phyloP scores from a whole-genome alignment of 177 flowering plant species.

The Tripterygium wilfordii region DNA sequence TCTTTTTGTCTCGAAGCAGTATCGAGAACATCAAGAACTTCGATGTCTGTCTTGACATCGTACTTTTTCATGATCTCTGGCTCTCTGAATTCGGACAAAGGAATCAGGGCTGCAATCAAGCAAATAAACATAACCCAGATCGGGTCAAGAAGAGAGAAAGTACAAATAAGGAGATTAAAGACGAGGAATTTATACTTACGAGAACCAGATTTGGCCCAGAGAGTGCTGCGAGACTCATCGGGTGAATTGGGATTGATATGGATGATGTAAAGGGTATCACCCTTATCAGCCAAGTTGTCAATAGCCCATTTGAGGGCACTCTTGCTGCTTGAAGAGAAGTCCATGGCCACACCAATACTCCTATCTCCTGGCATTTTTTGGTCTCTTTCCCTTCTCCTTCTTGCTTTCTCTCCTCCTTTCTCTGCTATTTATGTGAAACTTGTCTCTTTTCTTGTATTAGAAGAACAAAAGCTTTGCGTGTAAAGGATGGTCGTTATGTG shows the following conservation, averaged over 20 bases:
- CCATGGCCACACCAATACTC: slow-evolving; percentile 55
- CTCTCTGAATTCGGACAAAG: slow-evolving; percentile 47
- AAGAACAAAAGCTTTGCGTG: no score
- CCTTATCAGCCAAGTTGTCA: slow-evolving; percentile 39
- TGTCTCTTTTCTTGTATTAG: no score
- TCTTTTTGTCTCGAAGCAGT: slow-evolving; percentile 31
- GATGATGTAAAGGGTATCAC: slow-evolving; percentile 47
- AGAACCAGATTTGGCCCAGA: slow-evolving; percentile 53
- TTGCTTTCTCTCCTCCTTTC: slow-evolving; percentile 1
- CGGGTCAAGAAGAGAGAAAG: not conserved
- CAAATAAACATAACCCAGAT: not conserved
- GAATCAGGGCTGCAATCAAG: slow-evolving; percentile 46
- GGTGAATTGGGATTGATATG: slow-evolving; percentile 28
- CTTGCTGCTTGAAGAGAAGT: slow-evolving; percentile 60
- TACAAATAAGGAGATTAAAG: not conserved
- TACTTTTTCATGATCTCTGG: slow-evolving; percentile 32
- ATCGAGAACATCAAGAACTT: slow-evolving; percentile 45
- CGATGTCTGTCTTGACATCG: slow-evolving; percentile 32
- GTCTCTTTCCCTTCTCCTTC: slow-evolving; percentile 6
- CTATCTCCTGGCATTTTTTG: slow-evolving; percentile 29
- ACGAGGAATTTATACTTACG: slow-evolving; percentile 20
- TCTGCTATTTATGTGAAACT: no score
- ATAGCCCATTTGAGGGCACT: slow-evolving; percentile 48
- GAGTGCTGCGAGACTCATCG: slow-evolving; percentile 31
- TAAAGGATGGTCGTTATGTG: no score